A percentile compares a stretch with the other conserved stretches of the same genome.
phyloP scores from a whole-genome alignment of 2,329 filamentous ascomycete genomes.

The Xylariaceae sp. region DNA sequence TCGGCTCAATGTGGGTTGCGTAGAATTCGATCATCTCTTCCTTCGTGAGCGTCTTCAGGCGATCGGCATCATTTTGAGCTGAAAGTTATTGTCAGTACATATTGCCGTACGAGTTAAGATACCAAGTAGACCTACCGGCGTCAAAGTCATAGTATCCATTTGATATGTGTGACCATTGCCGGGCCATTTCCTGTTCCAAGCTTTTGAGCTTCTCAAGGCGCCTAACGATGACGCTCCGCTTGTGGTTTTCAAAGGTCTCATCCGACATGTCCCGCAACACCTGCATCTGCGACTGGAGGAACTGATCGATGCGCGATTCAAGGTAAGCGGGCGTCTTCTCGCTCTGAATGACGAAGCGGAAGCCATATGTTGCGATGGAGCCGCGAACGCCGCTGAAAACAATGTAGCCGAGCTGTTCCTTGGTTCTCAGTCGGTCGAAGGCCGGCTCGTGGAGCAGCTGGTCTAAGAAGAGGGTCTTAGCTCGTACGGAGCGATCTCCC shows the following conservation, averaged over 20 bases:
- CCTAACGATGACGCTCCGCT: constrained; percentile 81
- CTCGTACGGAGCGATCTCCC: constrained; percentile 62
- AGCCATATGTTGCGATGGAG: constrained; percentile 73
- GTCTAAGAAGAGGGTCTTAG: constrained; percentile 73
- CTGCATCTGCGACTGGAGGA: constrained; percentile 63
- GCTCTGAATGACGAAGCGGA: constrained; percentile 88
- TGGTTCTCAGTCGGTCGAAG: constrained; percentile 91
- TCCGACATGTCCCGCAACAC: constrained; percentile 71
- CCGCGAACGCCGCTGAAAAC: constrained; percentile 76
- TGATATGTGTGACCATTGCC: constrained; percentile 80
- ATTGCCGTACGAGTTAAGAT: neutral
- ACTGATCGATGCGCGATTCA: constrained; percentile 80
- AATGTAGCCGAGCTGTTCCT: constrained; percentile 95
- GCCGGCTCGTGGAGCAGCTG: constrained; percentile 91
- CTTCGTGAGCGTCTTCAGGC: constrained; percentile 71
- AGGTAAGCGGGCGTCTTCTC: constrained; percentile 80
- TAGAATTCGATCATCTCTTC: constrained; percentile 76
- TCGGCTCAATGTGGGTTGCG: constrained; percentile 66
- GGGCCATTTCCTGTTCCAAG: constrained; percentile 72
- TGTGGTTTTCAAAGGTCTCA: constrained; percentile 82
- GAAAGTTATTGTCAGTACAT: constrained; percentile 19
- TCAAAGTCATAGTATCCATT: constrained; percentile 88
- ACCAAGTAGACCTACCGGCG: constrained; percentile 53
- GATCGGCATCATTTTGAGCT: constrained; percentile 71
- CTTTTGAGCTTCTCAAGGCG: constrained; percentile 90